phyloP scores from a whole-genome alignment of 2,329 filamentous ascomycete genomes.

The Pseudocercospora musae region DNA sequence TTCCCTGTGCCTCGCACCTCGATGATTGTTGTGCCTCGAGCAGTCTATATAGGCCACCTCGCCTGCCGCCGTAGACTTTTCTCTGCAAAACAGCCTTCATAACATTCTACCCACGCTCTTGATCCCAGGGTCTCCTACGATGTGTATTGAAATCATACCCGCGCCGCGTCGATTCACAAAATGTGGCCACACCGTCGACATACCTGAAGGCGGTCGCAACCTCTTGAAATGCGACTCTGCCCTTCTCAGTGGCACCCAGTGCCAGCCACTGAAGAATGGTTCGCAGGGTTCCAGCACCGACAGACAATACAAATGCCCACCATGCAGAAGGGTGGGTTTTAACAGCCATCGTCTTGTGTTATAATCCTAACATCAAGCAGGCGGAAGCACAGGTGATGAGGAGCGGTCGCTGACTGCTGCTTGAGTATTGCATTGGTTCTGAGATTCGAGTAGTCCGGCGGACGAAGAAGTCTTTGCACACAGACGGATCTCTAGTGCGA shows the following conservation, averaged over 20 bases:
- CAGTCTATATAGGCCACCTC: no score
- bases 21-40: no score
- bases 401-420: slow-evolving; percentile 11
- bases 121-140: no score
- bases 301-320: background rate
- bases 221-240: slow-evolving; percentile 3
- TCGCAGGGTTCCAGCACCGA: background rate
- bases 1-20: no score
- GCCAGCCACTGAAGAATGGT: background rate
- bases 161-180: background rate
- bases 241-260: background rate
- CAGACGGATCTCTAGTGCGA: slow-evolving; percentile 7
- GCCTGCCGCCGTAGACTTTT: no score
- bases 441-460: slow-evolving; percentile 4
- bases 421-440: background rate
- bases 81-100: no score
- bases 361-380: background rate
- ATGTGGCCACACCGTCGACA: background rate
- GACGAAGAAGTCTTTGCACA: slow-evolving; percentile 10
- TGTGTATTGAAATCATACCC: background rate
- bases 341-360: background rate
- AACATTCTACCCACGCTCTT: no score
- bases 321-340: background rate
- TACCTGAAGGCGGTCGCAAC: slow-evolving; percentile 3
- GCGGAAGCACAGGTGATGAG: slow-evolving; percentile 15